Evolutionary conservation across 345 rosid genomes (phyloP).

Genomic region (Linum trigynum): DNA sequence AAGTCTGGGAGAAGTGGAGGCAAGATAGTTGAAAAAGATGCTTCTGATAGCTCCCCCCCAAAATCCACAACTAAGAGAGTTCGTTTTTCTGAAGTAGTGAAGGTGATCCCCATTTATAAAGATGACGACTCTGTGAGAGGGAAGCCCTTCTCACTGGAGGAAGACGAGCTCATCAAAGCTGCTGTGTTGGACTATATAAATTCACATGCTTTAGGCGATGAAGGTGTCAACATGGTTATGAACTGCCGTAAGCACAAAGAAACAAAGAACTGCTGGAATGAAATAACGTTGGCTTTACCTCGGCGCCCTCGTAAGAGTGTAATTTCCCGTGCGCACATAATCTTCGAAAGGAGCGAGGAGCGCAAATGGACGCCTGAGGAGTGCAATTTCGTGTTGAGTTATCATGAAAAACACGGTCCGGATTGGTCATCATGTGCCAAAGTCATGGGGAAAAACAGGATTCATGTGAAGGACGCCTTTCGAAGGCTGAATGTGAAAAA

Average conservation of each 20-base stretch:
- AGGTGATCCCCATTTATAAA: conserved; percentile 42
- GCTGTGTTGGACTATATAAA: conserved; percentile 50
- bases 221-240: conserved; percentile 56
- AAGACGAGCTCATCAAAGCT: conserved; percentile 42
- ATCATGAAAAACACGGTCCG: conserved; percentile 43
- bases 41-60: no score
- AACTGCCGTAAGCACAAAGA: conserved; percentile 29
- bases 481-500: conserved; percentile 38
- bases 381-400: conserved; percentile 30
- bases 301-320: conserved; percentile 41
- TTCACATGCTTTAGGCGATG: conserved; percentile 45
- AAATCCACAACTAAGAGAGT: conserved; percentile 34
- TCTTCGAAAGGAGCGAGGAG: conserved; percentile 45
- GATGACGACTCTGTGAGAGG: conserved; percentile 37
- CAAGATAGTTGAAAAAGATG: no score
- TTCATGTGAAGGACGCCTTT: conserved; percentile 73
- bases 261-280: conserved; percentile 58
- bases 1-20: no score
- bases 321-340: conserved; percentile 48
- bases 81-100: conserved; percentile 48
- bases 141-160: conserved; percentile 62
- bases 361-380: conserved; percentile 60
- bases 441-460: conserved; percentile 48
- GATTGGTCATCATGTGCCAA: conserved; percentile 55
- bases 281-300: conserved; percentile 51